phyloP scores from a whole-genome alignment of 352 stramenopile genomes.

The Phytophthora boehmeriae region DNA sequence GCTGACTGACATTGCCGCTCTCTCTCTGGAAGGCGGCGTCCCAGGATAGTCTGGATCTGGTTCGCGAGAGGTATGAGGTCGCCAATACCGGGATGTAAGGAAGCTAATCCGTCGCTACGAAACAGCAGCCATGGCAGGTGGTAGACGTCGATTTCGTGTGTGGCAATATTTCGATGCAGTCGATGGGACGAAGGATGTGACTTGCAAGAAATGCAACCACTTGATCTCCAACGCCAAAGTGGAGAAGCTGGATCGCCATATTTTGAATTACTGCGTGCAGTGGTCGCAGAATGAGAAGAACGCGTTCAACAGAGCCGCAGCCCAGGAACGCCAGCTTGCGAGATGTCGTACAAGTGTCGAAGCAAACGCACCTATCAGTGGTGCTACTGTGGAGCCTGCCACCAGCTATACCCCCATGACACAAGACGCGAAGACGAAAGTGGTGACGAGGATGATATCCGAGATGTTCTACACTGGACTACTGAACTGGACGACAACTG shows the following conservation, averaged over 20 bases:
- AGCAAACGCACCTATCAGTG: not conserved
- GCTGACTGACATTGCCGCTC: no score
- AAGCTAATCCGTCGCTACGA: conserved; percentile 1
- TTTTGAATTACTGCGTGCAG: no score
- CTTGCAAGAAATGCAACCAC: conserved; percentile 11
- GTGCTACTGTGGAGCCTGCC: no score
- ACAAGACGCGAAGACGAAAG: not conserved
- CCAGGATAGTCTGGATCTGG: not conserved
- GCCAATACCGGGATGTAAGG: not conserved
- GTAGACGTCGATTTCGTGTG: not conserved
- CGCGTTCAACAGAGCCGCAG: no score
- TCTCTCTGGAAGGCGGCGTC: not conserved
- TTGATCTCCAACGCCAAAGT: conserved; percentile 13
- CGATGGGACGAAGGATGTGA: conserved; percentile 1
- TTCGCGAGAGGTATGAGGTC: not conserved
- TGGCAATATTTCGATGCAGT: conserved; percentile 7
- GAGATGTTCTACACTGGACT: not conserved
- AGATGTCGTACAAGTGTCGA: no score
- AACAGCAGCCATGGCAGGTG: conserved; percentile 3
- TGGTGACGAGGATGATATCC: not conserved
- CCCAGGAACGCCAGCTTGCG: no score
- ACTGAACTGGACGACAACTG: not conserved
- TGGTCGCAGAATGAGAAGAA: no score
- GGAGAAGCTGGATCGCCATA: conserved; percentile 14
- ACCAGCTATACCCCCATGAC: no score